Percentiles rank a stretch among this genome's conserved stretches.
Conservation (phyloP, 1,284 basidiomycete species). For the Ceratobasidium sp. region DNA sequence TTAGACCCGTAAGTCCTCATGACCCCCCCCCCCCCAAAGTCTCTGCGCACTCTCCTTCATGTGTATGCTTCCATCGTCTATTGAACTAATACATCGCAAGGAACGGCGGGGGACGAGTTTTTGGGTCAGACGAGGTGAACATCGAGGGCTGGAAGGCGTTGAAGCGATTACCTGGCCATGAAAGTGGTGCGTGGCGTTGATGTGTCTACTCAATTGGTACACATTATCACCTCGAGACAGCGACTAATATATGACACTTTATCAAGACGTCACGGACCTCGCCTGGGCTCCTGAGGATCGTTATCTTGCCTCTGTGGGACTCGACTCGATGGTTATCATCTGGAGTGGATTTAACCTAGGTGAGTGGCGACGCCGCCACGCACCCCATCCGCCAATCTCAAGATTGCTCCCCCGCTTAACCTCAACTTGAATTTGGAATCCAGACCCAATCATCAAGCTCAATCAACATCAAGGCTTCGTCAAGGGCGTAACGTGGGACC, state of each 20-base stretch:
- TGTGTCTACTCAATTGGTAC: background rate
- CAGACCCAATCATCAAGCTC: slow-evolving; percentile 82
- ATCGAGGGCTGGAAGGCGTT: slow-evolving; percentile 98
- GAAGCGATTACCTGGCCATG: slow-evolving; percentile 90
- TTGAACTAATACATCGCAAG: slow-evolving; percentile 72
- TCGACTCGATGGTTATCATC: slow-evolving; percentile 90
- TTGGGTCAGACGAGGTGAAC: slow-evolving; percentile 91
- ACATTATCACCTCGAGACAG: too few relatives aligned
- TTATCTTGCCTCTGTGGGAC: slow-evolving; percentile 91
- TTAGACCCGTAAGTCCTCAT: slow-evolving; percentile 80
- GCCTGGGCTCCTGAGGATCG: slow-evolving; percentile 93
- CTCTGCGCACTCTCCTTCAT: background rate
- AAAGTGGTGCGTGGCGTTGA: slow-evolving; percentile 70
- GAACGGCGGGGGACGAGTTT: slow-evolving; percentile 79
- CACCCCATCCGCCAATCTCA: background rate
- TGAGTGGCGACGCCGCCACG: slow-evolving; percentile 48
- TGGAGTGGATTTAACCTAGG: slow-evolving; percentile 92
- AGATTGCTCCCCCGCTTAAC: slow-evolving; percentile 1
- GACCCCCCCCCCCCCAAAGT: slow-evolving; percentile 76
- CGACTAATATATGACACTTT: background rate
- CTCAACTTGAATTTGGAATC: slow-evolving; percentile 35
- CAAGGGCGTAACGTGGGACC: slow-evolving; percentile 98
- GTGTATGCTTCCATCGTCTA: slow-evolving; percentile 70
- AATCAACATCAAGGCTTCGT: slow-evolving; percentile 95
- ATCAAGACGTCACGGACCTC: slow-evolving; percentile 88